Evolutionary conservation across 352 stramenopile species (phyloP), one percentile per base, ranked within the genome.

Genomic region (Globisporangium cederbergense): DNA sequence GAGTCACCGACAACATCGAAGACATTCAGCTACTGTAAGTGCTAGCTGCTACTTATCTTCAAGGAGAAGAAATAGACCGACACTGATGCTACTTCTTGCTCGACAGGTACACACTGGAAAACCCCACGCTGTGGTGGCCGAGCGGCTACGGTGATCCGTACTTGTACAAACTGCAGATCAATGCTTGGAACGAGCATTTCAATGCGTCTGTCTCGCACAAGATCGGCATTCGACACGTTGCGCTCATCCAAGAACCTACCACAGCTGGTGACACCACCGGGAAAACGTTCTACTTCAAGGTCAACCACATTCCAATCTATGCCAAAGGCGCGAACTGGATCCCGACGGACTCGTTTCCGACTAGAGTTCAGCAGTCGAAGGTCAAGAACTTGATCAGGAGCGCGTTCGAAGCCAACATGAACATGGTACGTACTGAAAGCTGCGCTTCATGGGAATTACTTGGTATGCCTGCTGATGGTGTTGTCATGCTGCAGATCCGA

Each of bases 251-350:
- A 54, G 66, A 85, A 10, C 68, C 76, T 38, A 88, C 77, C 8
- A 66, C 65, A n/a, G 73, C 73, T 49, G 79, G 76, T 7, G 73
- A 76, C 22, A 66, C 75, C 32, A 61, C 52, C 8, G 82, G 86
- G 32, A 71, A 82, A 34, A 89, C 78, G 9, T 95, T 95, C 52
- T 90, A 79, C 71, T 93, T 93, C 65, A 74, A 78, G 51, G 67
- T 95, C 56, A 93, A 95, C 59, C 28, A 54, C 47, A 69, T 90
- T 18, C 73, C 79, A 4, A 65, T 93, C 30, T 91, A 91, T 43
- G 71, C 85, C 50, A 91, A 91, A 62, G 86, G 86, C 2, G 82
- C 84, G 14, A 95, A 95, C 65, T 93, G 81, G 81, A 89, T 95
- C 49, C 86, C 86, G 2, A 76, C 72, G 8, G 77, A 95, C 66